A percentile compares a stretch with the other conserved stretches of the same genome.
Conservation (phyloP, 2,329 filamentous ascomycete genomes). For the Conoideocrella luteorostrata region DNA sequence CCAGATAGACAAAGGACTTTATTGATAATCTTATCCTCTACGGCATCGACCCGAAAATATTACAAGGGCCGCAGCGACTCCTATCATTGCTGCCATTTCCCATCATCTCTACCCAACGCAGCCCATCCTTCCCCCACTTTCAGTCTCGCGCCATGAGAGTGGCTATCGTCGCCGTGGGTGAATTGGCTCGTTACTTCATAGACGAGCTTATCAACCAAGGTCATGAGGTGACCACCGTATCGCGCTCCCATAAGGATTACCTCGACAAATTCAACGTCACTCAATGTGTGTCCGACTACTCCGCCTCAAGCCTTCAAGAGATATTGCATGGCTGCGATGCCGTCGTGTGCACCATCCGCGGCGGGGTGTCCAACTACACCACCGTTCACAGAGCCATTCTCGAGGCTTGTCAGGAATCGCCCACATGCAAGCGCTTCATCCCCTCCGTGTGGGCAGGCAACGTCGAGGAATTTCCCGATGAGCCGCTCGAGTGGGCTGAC, state of each 20-base stretch:
- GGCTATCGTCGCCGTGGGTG: slow-evolving; percentile 5
- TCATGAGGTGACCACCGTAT: slow-evolving; percentile 1
- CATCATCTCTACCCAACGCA: too few species aligned
- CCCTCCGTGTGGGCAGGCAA: slow-evolving; percentile 7
- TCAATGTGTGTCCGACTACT: slow-evolving; percentile 6
- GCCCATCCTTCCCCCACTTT: too few species aligned
- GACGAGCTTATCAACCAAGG: slow-evolving; percentile 3
- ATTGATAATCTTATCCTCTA: too few species aligned
- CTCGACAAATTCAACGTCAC: neutral
- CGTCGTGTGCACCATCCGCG: slow-evolving; percentile 5
- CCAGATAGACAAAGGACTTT: too few species aligned
- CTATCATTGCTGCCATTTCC: too few species aligned
- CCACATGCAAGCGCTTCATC: slow-evolving; percentile 9
- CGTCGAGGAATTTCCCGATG: slow-evolving; percentile 6
- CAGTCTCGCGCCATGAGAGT: slow-evolving; percentile 8
- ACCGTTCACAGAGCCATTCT: slow-evolving; percentile 6
- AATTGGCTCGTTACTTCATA: slow-evolving; percentile 7
- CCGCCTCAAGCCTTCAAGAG: neutral
- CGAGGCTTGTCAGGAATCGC: slow-evolving; percentile 4
- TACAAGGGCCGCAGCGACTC: too few species aligned
- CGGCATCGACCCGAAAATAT: too few species aligned
- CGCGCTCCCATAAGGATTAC: slow-evolving; percentile 6
- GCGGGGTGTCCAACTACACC: neutral
- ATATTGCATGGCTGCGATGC: slow-evolving; percentile 7
- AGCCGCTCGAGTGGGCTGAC: slow-evolving; percentile 6